Evolutionary conservation across 139 green algal species (phyloP).

Genomic region (Coelastrella sp.): DNA sequence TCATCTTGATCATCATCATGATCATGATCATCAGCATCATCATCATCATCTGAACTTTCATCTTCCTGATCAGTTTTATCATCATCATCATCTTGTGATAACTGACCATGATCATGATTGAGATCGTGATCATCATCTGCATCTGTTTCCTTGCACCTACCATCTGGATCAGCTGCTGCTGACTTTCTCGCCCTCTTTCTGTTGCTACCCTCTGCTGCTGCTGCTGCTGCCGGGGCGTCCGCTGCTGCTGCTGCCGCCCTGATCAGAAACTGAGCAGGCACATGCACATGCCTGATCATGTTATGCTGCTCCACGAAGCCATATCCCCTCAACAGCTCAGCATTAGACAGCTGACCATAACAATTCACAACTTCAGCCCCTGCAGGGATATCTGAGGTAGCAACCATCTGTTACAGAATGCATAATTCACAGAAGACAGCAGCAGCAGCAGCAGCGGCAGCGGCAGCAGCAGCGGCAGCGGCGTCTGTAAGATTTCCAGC

Average conservation of each 20-base stretch:
- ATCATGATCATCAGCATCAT: background rate
- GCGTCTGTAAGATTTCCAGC: background rate
- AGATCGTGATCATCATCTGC: background rate
- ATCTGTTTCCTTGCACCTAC: background rate
- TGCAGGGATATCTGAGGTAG: constrained; percentile 60
- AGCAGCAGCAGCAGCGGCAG: constrained; percentile 16
- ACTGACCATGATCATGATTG: background rate
- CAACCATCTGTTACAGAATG: constrained; percentile 76
- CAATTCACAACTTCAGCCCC: constrained; percentile 81
- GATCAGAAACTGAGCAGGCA: constrained; percentile 45
- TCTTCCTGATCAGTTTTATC: background rate
- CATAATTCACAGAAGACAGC: too few species aligned
- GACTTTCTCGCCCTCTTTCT: background rate
- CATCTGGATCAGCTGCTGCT: background rate
- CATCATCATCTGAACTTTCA: background rate
- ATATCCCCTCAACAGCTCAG: constrained; percentile 77
- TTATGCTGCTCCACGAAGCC: constrained; percentile 64
- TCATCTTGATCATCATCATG: background rate
- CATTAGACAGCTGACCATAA: constrained; percentile 73
- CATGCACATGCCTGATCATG: constrained; percentile 52
- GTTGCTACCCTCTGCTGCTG: background rate
- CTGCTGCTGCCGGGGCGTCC: background rate
- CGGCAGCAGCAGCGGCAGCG: background rate
- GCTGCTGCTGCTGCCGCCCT: constrained; percentile 27
- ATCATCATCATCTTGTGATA: background rate